Evolutionary conservation across 1,284 basidiomycete species (phyloP), one percentile per base, ranked within the genome.

Genomic region (Phellopilus nigrolimitatus): DNA sequence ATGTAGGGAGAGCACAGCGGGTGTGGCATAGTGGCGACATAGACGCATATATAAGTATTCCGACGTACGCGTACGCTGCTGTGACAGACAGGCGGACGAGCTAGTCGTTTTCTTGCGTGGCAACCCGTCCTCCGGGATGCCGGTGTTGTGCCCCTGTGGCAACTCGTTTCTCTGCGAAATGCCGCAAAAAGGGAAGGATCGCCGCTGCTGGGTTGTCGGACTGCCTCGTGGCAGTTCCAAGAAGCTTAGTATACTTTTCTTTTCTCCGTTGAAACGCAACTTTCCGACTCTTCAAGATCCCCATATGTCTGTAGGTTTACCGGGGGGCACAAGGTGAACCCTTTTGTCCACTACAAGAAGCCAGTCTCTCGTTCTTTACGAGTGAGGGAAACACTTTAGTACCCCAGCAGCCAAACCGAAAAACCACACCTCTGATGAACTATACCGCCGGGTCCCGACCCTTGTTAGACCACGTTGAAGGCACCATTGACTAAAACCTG

Each of bases 81-180:
- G n/a, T n/a, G n/a, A n/a, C n/a, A n/a, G n/a, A n/a, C n/a, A n/a
- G n/a, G n/a, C n/a, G n/a, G n/a, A n/a, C n/a, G n/a, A n/a, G n/a
- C n/a, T n/a, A n/a, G n/a, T n/a, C n/a, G n/a, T n/a, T n/a, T n/a
- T n/a, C n/a, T n/a, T n/a, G n/a, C n/a, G n/a, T n/a, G n/a, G 3
- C 41, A 15, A 39, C 19, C 21, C 24, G 46, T 10, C 5, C 9
- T 37, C 25, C 25, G n/a, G 25, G 8, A 3, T 24, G 10, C 33
- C 33, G 17, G 19, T 13, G 13, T 9, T 39, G 15, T 22, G 17
- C 15, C 27, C 33, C 37, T 48, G 46, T 48, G 46, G 46, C 46
- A 48, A 39, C 46, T 19, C 36, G 36, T 48, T 48, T 48, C 25
- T 17, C 37, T 24, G 3, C 27, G 25, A 17, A 48, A 48, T 2